Conservation (phyloP, 108 stramenopile species). For the Seminavis robusta region DNA sequence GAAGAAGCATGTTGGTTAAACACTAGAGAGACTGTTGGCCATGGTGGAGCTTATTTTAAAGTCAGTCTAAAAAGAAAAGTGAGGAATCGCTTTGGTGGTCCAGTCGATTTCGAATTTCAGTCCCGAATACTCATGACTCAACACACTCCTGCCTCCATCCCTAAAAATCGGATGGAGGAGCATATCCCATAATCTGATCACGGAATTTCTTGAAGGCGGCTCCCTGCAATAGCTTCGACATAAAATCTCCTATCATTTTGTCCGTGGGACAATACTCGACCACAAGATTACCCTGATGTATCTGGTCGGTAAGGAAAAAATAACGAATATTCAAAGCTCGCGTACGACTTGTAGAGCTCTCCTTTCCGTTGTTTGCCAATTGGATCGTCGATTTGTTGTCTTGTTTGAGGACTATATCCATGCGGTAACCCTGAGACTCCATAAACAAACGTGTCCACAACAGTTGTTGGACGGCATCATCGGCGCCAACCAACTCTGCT, state of each 20-base stretch:
- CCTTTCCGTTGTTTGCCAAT: slow-evolving; percentile 25
- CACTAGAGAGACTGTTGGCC: too few relatives aligned
- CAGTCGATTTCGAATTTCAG: too few relatives aligned
- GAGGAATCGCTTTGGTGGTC: too few relatives aligned
- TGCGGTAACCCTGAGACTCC: slow-evolving; percentile 23
- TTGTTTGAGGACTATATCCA: slow-evolving; percentile 19
- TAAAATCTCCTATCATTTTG: slow-evolving; percentile 47
- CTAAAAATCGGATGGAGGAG: too few relatives aligned
- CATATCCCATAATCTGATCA: slow-evolving; percentile 25
- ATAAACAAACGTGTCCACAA: slow-evolving; percentile 30
- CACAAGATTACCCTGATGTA: slow-evolving; percentile 3
- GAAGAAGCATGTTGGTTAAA: too few relatives aligned
- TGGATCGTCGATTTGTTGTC: slow-evolving; percentile 41
- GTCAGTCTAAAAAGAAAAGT: too few relatives aligned
- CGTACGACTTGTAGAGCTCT: slow-evolving; percentile 17
- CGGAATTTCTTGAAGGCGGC: slow-evolving; percentile 22
- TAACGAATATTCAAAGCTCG: slow-evolving; percentile 22
- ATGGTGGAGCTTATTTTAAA: too few relatives aligned
- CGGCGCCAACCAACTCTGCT: slow-evolving; percentile 26
- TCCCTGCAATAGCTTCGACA: slow-evolving; percentile 46
- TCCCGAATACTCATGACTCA: too few relatives aligned
- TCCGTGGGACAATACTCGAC: slow-evolving; percentile 41
- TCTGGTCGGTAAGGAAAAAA: slow-evolving; percentile 35
- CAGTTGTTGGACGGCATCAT: slow-evolving; percentile 16
- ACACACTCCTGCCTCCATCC: too few relatives aligned